Evolutionary conservation across 2,329 filamentous ascomycete species (phyloP).

Genomic region (Bimuria novae-zelandiae): DNA sequence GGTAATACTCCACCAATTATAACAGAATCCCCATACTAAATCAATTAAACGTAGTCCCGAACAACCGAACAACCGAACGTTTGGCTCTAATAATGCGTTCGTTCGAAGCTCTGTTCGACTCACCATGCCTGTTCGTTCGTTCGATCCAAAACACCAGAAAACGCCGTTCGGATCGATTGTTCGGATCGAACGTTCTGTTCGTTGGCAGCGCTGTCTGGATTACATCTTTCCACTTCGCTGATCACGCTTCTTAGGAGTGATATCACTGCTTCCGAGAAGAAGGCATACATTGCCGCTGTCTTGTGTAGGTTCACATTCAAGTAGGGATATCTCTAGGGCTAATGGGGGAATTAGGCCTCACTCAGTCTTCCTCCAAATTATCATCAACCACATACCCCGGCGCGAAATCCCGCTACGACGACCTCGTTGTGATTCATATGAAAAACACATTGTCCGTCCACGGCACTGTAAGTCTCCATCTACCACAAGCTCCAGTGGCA

Average conservation of each 20-base stretch:
- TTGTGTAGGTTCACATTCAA: conserved; percentile 23
- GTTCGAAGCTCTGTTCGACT: too few relatives aligned
- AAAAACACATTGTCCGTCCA: conserved; percentile 43
- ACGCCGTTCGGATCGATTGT: too few relatives aligned
- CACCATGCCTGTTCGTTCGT: too few relatives aligned
- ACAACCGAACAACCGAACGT: too few relatives aligned
- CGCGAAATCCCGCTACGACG: conserved; percentile 41
- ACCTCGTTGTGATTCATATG: conserved; percentile 45
- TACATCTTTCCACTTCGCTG: background rate
- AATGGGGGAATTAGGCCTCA: conserved; percentile 21
- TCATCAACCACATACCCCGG: conserved; percentile 33
- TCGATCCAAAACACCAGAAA: too few relatives aligned
- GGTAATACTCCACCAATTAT: too few relatives aligned
- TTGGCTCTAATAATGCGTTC: too few relatives aligned
- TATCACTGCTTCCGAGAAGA: conserved; percentile 34
- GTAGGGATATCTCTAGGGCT: background rate
- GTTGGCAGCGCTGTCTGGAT: too few relatives aligned
- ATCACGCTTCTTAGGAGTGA: conserved; percentile 28
- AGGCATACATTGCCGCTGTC: conserved; percentile 45
- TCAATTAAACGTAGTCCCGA: too few relatives aligned
- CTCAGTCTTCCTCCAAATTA: conserved; percentile 30
- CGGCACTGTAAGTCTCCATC: conserved; percentile 27
- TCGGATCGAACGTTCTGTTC: too few relatives aligned
- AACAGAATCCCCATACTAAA: too few relatives aligned
- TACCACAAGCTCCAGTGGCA: background rate